Evolutionary conservation across 208 protist species (phyloP).

Genomic region (Leishmania gerbilli): DNA sequence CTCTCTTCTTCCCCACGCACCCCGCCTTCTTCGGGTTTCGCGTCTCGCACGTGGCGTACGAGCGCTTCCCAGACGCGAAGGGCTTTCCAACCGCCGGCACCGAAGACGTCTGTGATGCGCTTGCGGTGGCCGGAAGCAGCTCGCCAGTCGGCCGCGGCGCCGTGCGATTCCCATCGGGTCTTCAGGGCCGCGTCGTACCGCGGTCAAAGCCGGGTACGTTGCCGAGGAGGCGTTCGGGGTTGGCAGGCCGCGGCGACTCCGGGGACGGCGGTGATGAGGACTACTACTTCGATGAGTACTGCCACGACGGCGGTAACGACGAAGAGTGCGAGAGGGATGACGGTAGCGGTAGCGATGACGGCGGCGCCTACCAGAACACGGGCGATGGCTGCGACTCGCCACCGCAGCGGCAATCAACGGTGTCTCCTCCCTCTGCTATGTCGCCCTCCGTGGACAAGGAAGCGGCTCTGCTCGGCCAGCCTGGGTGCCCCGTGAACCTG

Average conservation of each 20-base stretch:
- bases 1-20: conserved; percentile 66
- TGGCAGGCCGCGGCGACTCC: background rate
- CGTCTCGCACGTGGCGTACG: conserved; percentile 60
- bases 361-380: background rate
- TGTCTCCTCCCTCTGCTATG: background rate
- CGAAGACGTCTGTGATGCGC: background rate
- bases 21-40: conserved; percentile 73
- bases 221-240: background rate
- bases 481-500: conserved; percentile 73
- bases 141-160: conserved; percentile 2
- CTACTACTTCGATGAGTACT: conserved; percentile 19
- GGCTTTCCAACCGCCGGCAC: background rate
- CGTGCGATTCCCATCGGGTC: conserved; percentile 1
- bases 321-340: conserved; percentile 7
- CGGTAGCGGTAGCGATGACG: background rate
- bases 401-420: background rate
- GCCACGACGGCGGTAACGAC: background rate
- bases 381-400: conserved; percentile 6
- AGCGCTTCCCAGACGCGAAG: conserved; percentile 43
- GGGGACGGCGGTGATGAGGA: conserved; percentile 5
- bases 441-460: conserved; percentile 3
- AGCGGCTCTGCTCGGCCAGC: conserved; percentile 35
- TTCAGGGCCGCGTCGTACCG: background rate
- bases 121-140: background rate
- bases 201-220: background rate